Base-by-base conservation (phyloP, 257 asterid genomes). In the Eustoma russellianum region DNA sequence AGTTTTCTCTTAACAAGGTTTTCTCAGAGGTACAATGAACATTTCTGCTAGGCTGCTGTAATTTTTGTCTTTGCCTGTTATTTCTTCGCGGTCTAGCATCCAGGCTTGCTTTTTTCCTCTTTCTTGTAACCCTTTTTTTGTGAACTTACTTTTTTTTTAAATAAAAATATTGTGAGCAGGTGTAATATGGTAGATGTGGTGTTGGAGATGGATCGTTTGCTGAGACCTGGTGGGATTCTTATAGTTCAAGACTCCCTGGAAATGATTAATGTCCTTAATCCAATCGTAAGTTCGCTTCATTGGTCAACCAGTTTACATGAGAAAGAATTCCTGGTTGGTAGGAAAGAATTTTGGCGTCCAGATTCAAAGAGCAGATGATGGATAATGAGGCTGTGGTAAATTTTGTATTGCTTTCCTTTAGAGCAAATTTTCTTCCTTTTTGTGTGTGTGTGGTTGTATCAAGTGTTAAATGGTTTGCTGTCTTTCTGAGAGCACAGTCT, bases 331-430 rank as follows among this genome's bases (percentile, higher is more conserved):
- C 87, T 88, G 62, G 79, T 85, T 59, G 86, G 86, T 14, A 80
- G 75, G 77, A 88, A 85, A 69, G 77, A 60, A 34, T 78, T 82
- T 62, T 85, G 94, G 95, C 74, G 97, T 46, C 95, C 95, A 33
- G 62, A 52, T 55, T 18, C 38, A 53, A 33, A 35, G 17, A 35
- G 17, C 47, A 35, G 58, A 53, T 53, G 30, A 24, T 24, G 30
- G 30, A 24, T 1, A 24, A 24, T 24, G 30, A 24, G 2, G 30
- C 3, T 24, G 30, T 24, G 30, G 30, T 24, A 24, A 4, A 24
- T 24, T 24, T 24, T 24, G 2, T 4, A 24, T 24, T 24, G 3
- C 30, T 24, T 24, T 24, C 30, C 3, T 24, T 24, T 24, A 24
- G 30, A 24, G 30, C 30, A 24, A 24, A 24, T 24, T 2, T 24